Base-by-base conservation (phyloP, 768 basidiomycete genomes). In the Glaciozyma martinii region DNA sequence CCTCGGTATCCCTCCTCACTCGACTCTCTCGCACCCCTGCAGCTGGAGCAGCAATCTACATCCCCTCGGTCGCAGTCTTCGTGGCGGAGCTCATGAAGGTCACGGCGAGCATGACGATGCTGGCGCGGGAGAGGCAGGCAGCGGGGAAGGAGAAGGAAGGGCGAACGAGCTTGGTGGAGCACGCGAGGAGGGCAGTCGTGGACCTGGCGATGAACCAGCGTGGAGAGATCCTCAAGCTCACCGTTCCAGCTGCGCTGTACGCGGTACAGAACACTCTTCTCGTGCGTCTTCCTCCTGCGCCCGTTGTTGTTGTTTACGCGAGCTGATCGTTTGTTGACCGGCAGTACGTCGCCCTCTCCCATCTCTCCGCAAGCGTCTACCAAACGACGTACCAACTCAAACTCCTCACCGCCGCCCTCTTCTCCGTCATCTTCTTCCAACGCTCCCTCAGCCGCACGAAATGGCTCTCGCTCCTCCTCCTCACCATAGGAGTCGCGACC, bases 321-420 rank as follows among this genome's bases (percentile, higher is more conserved):
- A 27, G 32, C 25, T 42, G 33, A 40, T 21, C 32, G 8, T 3
- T 1, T n/a, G 10, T 2, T 3, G 53, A 29, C 10, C 40, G 92
- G 50, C 91, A 94, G 78, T 95, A 90, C 76, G 85, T 90, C 59
- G 92, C 92, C 33, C 87, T 88, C 10, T 86, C 88, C 44, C 95
- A 97, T 76, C 80, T 97, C 63, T 86, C 90, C 66, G 90, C 88
- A 23, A 90, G 91, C n/a, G 92, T 90, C n/a, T 97, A 94, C 77
- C 92, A 94, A 63, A 93, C 90, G 44, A 92, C 95, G 70, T 97
- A 89, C 80, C 93, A 74, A 77, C 93, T 95, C 89, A 90, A 86
- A 49, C 64, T 72, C 49, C 66, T 74, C 55, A 72, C 73, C 10
- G 65, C 73, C 15, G 71, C 73, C 33, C 30, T 72, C 55, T 74